Evolutionary conservation across 805 yeast species (phyloP), one percentile per base, ranked within the genome.

Genomic region (Teunomyces panamensis): DNA sequence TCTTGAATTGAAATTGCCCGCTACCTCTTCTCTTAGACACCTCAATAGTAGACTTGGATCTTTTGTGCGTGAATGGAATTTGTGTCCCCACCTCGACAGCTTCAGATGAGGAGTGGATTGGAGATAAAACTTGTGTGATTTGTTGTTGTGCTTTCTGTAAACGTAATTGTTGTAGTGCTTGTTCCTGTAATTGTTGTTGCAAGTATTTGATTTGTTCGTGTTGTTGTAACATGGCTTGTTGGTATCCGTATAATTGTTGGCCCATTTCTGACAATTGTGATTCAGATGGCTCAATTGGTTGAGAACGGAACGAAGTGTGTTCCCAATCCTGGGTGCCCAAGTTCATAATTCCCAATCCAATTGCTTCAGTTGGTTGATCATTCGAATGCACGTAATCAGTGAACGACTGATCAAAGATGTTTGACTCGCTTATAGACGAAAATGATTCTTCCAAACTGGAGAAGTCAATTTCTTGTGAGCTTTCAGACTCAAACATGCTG

Each of bases 331-430:
- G 27, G 17, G 20, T 11, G 10, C 30, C 65, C 49, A 62, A 44
- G 44, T 61, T 57, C 59, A 57, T 54, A 29, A 68, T 59, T 11
- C 70, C 71, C 48, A 67, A 62, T 9, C 69, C 72, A 43, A 46
- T 14, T 10, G 17, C 36, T 9, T 36, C 44, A 10, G 39, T 30
- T 20, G 35, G 35, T 9, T 34, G 49, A 17, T 26, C 34, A 43
- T 29, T 41, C 9, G 16, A 44, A 45, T 53, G 58, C 45, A 51
- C 49, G 49, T 56, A 54, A 34, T 32, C 39, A 9, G 42, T 13
- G 29, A 45, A 43, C 1, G 56, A 48, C 36, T 36, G 52, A 50
- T 57, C 51, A 41, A 57, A 54, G 26, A 53, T 48, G 8, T 60
- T 56, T 34, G 54, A 53, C 30, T 55, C 62, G 13, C 49, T 30